Conservation (phyloP, 257 asterid species). For the Scutellaria baicalensis region DNA sequence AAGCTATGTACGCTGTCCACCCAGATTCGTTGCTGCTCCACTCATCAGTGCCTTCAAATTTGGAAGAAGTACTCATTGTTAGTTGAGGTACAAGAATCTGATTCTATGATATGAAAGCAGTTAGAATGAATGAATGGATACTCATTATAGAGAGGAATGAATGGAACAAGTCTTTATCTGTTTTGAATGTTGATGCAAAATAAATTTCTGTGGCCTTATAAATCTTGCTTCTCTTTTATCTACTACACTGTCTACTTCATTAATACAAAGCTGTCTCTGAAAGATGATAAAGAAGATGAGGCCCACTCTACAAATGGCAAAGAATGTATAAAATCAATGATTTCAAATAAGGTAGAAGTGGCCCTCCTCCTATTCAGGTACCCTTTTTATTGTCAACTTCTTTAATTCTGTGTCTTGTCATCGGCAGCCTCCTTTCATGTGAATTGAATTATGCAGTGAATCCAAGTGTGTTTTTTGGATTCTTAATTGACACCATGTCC, state of each 20-base stretch:
- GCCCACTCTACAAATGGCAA: constrained; percentile 49
- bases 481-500: constrained; percentile 11
- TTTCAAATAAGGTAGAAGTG: constrained; percentile 26
- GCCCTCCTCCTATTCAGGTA: constrained; percentile 27
- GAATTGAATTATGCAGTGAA: constrained; percentile 63
- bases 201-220: constrained; percentile 33
- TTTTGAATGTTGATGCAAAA: constrained; percentile 12
- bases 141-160: background rate
- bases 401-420: constrained; percentile 46
- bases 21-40: constrained; percentile 86
- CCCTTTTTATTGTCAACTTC: constrained; percentile 2
- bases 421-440: constrained; percentile 68
- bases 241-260: constrained; percentile 31
- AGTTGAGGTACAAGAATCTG: background rate
- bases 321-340: constrained; percentile 31
- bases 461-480: constrained; percentile 61
- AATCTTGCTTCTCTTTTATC: constrained; percentile 13
- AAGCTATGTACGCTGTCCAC: constrained; percentile 69
- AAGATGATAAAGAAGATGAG: constrained; percentile 32
- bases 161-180: background rate
- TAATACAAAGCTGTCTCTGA: constrained; percentile 44
- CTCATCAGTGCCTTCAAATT: constrained; percentile 35
- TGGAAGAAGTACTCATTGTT: constrained; percentile 40
- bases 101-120: no score
- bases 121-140: background rate